These are phyloP conservation scores for Rhynchospora breviuscula DNA, from an alignment of 176 grass and related monocot species.

Conservation along the genomic window DNA sequence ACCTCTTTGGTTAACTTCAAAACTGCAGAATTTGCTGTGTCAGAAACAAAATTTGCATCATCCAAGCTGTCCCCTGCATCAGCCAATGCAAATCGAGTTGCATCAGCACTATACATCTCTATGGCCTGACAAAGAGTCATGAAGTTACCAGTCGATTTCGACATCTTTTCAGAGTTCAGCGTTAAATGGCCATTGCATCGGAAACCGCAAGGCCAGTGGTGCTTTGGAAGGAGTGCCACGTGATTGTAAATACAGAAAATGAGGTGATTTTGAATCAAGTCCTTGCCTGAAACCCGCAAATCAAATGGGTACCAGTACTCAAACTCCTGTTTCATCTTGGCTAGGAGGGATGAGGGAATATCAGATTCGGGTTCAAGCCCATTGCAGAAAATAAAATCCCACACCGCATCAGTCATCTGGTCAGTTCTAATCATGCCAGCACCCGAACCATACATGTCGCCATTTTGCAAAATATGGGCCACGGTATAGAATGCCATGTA, in stretches of 20 bases:
- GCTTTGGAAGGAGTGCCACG: constrained; percentile 49
- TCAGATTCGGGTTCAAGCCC: constrained; percentile 43
- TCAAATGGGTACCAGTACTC: constrained; percentile 88
- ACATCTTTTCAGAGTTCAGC: constrained; percentile 93
- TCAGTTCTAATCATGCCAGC: constrained; percentile 39
- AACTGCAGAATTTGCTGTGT: constrained; percentile 77
- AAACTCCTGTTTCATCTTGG: constrained; percentile 74
- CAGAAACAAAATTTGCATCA: constrained; percentile 84
- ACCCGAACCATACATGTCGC: constrained; percentile 59
- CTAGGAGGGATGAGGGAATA: constrained; percentile 41
- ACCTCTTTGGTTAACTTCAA: constrained; percentile 76
- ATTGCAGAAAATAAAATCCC: constrained; percentile 61
- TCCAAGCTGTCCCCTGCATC: constrained; percentile 90
- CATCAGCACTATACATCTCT: constrained; percentile 58
- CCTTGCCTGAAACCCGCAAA: constrained; percentile 75
- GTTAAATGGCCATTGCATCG: constrained; percentile 81
- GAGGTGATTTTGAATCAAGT: constrained; percentile 79
- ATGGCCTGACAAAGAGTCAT: constrained; percentile 58
- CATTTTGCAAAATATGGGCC: constrained; percentile 55
- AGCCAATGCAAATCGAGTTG: constrained; percentile 76
- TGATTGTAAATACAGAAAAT: constrained; percentile 85
- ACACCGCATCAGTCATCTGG: constrained; percentile 70
- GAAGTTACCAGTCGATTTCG: constrained; percentile 81
- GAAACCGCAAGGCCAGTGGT: constrained; percentile 70
- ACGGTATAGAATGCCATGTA: constrained; percentile 82